Evolutionary conservation across 768 basidiomycete species (phyloP), one percentile per base, ranked within the genome.

Genomic region (Calvatia gigantea): DNA sequence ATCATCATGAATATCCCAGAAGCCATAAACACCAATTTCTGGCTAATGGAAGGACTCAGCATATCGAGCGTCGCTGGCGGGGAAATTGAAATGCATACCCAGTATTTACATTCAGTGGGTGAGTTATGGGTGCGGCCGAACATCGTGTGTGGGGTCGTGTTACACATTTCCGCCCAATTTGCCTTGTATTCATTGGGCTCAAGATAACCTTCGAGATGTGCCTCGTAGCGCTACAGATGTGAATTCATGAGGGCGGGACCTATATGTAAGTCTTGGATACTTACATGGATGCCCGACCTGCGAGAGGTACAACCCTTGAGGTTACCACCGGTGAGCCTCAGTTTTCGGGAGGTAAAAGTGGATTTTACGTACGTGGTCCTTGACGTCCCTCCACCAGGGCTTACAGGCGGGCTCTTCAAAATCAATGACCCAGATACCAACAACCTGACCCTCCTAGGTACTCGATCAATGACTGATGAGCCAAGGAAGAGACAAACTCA

Each of bases 91-190:
- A 28, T 37, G n/a, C 53, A 23, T 28, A 54, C 53, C 44, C 33
- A 46, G 27, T 38, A 54, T 17, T 25, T 35, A 38, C 53, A 54
- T 17, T 54, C 43, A 11, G 19, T 46, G 3, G 53, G 53, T 8
- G 44, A 46, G 6, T 54, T 29, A 27, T 37, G 39, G 8, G 44
- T 54, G 1, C 29, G 43, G 8, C 53, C 53, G 21, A 54, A 39
- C 53, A 54, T 54, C 1, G 25, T 46, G 33, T 54, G 45, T 11
- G 53, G 53, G n/a, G 53, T 54, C 7, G 44, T 54, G 35, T 28
- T 21, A 25, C 53, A 54, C 53, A 54, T 54, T 11, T 54, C 53
- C 23, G 33, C 44, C 53, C 53, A 54, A 11, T 46, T 37, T 1
- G 32, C 29, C 17, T 54, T 54, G 12, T 27, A 54, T 25, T 54